phyloP scores from a whole-genome alignment of 768 basidiomycete species.

The Pisolithus microcarpus region DNA sequence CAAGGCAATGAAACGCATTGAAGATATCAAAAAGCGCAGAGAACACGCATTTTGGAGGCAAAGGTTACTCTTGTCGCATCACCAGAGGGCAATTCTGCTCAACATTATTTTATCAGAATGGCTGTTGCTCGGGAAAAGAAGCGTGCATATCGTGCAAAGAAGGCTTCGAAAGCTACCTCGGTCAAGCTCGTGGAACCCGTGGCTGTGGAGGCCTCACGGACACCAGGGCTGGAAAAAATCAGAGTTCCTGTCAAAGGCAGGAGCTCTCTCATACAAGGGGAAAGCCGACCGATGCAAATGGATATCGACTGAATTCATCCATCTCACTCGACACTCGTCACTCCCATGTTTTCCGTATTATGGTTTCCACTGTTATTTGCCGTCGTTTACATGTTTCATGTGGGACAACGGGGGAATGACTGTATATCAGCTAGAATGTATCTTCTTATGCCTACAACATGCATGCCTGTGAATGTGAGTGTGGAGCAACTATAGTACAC shows the following conservation, averaged over 20 bases:
- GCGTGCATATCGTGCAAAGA: slow-evolving; percentile 64
- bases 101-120: slow-evolving; percentile 54
- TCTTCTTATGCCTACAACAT: neutral
- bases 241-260: slow-evolving; percentile 55
- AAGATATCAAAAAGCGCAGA: slow-evolving; percentile 84
- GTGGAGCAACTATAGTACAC: slow-evolving; percentile 14
- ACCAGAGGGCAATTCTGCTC: neutral
- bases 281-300: slow-evolving; percentile 89
- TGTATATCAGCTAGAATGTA: neutral
- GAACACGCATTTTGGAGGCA: slow-evolving; percentile 97
- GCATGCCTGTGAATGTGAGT: neutral
- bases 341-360: too few relatives aligned
- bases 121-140: slow-evolving; percentile 73
- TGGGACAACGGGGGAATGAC: too few relatives aligned
- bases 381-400: neutral
- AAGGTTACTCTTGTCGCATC: slow-evolving; percentile 39
- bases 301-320: slow-evolving; percentile 52
- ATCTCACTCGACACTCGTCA: neutral
- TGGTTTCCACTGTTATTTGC: neutral
- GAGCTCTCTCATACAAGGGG: slow-evolving; percentile 74
- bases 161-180: slow-evolving; percentile 44
- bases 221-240: slow-evolving; percentile 69
- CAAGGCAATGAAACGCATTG: slow-evolving; percentile 92
- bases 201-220: slow-evolving; percentile 33
- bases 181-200: slow-evolving; percentile 64